A percentile compares a stretch with the other conserved stretches of the same genome.
Conservation (phyloP, 306 rosid species). For the Cyclanthera cordifolia region DNA sequence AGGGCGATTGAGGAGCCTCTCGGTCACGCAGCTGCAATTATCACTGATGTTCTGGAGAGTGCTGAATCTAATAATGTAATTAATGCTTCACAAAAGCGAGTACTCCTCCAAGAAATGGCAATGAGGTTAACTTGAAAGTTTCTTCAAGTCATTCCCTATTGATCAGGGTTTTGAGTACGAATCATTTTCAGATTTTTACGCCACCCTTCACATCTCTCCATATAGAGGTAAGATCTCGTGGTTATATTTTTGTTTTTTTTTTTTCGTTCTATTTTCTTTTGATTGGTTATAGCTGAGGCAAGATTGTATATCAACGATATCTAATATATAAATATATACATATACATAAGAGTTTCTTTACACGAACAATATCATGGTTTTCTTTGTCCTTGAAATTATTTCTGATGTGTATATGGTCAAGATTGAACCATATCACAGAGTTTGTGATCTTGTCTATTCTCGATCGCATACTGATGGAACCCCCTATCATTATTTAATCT, state of each 20-base stretch:
- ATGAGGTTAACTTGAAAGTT: slow-evolving; percentile 49
- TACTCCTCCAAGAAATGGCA: slow-evolving; percentile 97
- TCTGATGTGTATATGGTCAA: neutral
- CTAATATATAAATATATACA: slow-evolving; percentile 17
- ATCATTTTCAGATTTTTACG: slow-evolving; percentile 15
- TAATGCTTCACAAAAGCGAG: slow-evolving; percentile 79
- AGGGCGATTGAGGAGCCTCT: slow-evolving; percentile 91
- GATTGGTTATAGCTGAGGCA: slow-evolving; percentile 32
- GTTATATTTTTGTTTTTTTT: neutral
- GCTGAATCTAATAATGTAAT: slow-evolving; percentile 83
- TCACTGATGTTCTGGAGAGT: slow-evolving; percentile 86
- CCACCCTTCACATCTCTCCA: slow-evolving; percentile 18
- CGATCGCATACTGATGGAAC: neutral
- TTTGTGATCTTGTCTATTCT: neutral
- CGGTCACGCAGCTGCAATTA: slow-evolving; percentile 94
- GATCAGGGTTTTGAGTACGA: slow-evolving; percentile 31
- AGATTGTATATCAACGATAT: slow-evolving; percentile 46
- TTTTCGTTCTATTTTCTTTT: neutral
- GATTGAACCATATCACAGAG: neutral
- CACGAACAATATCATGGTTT: neutral
- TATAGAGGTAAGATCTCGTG: slow-evolving; percentile 18
- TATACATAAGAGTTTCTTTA: slow-evolving; percentile 4
- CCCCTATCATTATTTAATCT: neutral
- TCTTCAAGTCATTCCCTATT: slow-evolving; percentile 15
- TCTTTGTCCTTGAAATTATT: neutral